Percentiles rank a stretch among this genome's conserved stretches.
Evolutionary conservation across 169 alveolate species (phyloP).

Genomic region (Perkinsus olseni): DNA sequence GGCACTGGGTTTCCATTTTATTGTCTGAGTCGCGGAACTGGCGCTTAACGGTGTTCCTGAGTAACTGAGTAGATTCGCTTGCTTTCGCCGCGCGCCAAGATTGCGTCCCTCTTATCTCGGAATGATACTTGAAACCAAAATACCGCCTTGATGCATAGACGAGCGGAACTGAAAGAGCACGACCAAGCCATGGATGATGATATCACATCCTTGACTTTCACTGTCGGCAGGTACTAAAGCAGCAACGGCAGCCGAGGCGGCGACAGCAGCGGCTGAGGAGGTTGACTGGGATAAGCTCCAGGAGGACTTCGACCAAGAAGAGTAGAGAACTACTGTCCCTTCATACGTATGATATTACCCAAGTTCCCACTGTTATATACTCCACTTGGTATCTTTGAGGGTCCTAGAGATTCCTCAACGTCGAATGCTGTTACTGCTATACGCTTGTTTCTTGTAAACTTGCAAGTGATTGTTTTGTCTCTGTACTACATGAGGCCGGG

Average conservation of each 20-base stretch:
- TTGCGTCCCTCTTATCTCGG: no score
- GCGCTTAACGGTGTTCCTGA: no score
- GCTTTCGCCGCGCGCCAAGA: no score
- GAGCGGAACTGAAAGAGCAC: no score
- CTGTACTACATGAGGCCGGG: no score
- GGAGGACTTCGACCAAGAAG: neutral
- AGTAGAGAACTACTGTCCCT: neutral
- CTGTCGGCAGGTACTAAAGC: neutral
- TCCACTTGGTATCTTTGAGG: neutral
- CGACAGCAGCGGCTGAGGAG: neutral
- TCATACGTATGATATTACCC: neutral
- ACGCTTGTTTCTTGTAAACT: neutral
- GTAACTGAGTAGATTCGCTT: no score
- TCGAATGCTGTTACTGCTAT: neutral
- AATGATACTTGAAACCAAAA: no score
- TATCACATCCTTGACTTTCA: no score
- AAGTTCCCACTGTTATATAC: neutral
- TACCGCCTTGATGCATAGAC: no score
- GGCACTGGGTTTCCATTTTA: no score
- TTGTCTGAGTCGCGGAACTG: no score
- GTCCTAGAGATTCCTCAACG: neutral
- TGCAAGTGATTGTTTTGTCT: neutral
- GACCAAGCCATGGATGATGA: no score
- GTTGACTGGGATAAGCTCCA: neutral
- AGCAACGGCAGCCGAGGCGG: neutral